These are phyloP conservation scores for Grammothele lineata DNA, from an alignment of 768 basidiomycete species.

Conservation along the genomic window DNA sequence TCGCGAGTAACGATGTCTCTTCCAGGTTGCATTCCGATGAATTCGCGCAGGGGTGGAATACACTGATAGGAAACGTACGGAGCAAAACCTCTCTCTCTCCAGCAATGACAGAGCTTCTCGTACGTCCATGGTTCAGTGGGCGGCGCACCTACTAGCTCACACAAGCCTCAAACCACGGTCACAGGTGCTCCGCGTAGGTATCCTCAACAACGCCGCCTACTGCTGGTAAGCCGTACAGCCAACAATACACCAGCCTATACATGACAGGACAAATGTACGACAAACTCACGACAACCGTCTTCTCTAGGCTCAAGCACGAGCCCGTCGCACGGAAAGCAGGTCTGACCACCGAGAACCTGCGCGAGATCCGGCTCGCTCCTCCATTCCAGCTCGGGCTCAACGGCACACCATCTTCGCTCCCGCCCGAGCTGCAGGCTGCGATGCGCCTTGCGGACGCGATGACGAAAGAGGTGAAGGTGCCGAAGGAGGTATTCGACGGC, in stretches of 20 bases:
- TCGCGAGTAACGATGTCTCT: neutral
- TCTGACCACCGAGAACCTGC: constrained; percentile 28
- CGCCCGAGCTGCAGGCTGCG: constrained; percentile 26
- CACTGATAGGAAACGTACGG: constrained; percentile 28
- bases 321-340: constrained; percentile 28
- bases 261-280: too few relatives aligned
- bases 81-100: constrained; percentile 20
- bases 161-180: too few relatives aligned
- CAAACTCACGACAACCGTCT: too few relatives aligned
- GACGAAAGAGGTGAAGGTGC: constrained; percentile 26
- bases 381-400: constrained; percentile 16
- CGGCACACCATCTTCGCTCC: constrained; percentile 13
- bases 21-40: constrained; percentile 14
- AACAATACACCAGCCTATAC: too few relatives aligned
- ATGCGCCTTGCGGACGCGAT: constrained; percentile 28
- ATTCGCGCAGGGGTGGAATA: constrained; percentile 30
- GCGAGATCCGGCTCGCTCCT: constrained; percentile 23
- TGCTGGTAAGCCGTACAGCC: constrained; percentile 18
- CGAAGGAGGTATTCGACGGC: constrained; percentile 25
- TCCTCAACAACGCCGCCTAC: constrained; percentile 25
- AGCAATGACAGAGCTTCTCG: constrained; percentile 34
- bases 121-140: too few relatives aligned
- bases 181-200: constrained; percentile 25
- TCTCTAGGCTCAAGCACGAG: constrained; percentile 31
- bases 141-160: too few relatives aligned